Evolutionary conservation across 805 yeast genomes (phyloP).

Genomic region (Priceomyces melissophilus): DNA sequence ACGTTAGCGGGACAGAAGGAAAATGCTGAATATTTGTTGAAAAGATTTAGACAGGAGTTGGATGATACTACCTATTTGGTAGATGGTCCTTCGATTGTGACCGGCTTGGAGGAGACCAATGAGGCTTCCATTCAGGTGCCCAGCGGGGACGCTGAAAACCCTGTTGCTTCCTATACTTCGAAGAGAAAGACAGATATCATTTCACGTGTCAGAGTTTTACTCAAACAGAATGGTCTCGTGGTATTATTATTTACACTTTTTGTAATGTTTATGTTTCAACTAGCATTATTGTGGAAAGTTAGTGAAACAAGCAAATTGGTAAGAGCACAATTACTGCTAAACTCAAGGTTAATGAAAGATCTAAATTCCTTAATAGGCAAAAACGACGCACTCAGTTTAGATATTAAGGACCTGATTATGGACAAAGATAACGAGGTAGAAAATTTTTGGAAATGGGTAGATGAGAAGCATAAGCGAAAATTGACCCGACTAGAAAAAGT

Average conservation of each 20-base stretch:
- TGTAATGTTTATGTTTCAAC: conserved; percentile 18
- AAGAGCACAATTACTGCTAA: conserved; percentile 17
- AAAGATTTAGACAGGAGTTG: conserved; percentile 33
- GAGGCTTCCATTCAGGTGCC: neutral
- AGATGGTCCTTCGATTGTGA: conserved; percentile 16
- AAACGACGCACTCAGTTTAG: conserved; percentile 2
- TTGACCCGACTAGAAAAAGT: conserved; percentile 16
- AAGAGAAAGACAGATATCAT: neutral
- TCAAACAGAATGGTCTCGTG: conserved; percentile 14
- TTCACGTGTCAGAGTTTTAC: conserved; percentile 6
- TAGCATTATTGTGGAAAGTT: conserved; percentile 14
- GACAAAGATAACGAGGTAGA: conserved; percentile 3
- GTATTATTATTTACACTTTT: conserved; percentile 16
- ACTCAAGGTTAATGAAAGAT: conserved; percentile 12
- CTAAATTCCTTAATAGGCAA: conserved; percentile 3
- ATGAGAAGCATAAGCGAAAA: conserved; percentile 12
- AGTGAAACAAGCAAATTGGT: conserved; percentile 21
- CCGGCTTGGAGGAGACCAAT: neutral
- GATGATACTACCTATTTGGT: conserved; percentile 13
- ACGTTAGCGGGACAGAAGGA: conserved; percentile 75
- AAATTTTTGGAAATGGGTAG: conserved; percentile 22
- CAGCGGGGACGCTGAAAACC: neutral
- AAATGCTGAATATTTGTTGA: conserved; percentile 50
- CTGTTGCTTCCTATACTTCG: neutral
- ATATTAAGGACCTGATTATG: neutral